Base-by-base conservation (phyloP, 2,329 filamentous ascomycete genomes). In the Torrubiella hemipterigena region DNA sequence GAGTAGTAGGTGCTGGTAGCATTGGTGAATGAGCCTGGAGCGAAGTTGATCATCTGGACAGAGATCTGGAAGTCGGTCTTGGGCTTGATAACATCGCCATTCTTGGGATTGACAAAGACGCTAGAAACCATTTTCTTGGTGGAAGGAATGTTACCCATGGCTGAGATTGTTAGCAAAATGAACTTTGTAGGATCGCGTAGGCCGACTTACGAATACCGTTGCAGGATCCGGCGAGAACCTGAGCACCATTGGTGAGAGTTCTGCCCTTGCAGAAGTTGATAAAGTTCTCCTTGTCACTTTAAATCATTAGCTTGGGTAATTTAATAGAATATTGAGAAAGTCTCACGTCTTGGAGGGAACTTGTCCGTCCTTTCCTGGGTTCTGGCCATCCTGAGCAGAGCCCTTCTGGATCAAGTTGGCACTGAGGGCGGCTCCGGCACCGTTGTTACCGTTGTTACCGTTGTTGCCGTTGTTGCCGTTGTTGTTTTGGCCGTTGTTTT, bases 71-170 rank as follows among this genome's bases (percentile, higher is more conserved):
- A 77, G 41, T 63, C 55, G 39, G 56, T 43, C 45, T 68, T 59
- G 17, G 56, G 58, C 1, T 44, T 8, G 17, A 77, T 38, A 41
- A 65, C 52, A 33, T 68, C 58, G 30, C 58, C 57, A 44, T 72
- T 65, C 44, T 65, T 47, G 36, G 73, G 73, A 49, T 58, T 67
- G 26, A 58, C 41, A 35, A 77, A 59, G 32, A 73, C 55, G 27
- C 61, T 62, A 3, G 72, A 73, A 30, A 75, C 63, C 73, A 77
- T 76, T 30, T 63, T 64, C 40, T 50, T 49, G 27, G 51, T 50
- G n/a, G 61, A 46, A 5, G 73, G 72, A 27, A 77, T 75, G 34
- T 71, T 61, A 36, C 73, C 73, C 70, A 76, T 75, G 28, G 58
- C 66, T 71, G 31, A 7, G 19, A 11, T 4, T 32, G 24, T 41